Evolutionary conservation across 2,329 filamentous ascomycete genomes (phyloP).

Genomic region (Mycosphaerella arachidis): DNA sequence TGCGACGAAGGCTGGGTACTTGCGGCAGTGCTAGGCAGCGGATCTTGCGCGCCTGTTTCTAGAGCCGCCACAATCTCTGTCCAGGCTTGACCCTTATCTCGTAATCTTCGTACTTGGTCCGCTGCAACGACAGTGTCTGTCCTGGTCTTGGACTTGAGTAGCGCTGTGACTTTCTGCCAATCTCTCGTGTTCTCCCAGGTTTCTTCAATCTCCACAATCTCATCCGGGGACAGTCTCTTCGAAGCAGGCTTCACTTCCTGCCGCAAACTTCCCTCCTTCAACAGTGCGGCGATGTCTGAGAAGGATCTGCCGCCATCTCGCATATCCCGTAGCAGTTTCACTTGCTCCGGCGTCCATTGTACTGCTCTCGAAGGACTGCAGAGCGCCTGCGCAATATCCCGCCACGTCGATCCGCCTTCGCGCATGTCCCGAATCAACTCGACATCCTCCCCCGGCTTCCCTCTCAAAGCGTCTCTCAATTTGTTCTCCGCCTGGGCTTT

Average conservation of each 20-base stretch:
- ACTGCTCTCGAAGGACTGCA: neutral
- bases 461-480: neutral
- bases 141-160: neutral
- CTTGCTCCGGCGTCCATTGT: neutral
- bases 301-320: constrained; percentile 1
- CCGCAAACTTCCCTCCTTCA: neutral
- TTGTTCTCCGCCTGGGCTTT: constrained; percentile 39
- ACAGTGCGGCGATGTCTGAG: neutral
- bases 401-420: neutral
- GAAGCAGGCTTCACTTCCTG: neutral
- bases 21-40: constrained; percentile 47
- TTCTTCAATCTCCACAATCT: constrained; percentile 1
- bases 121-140: neutral
- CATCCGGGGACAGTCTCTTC: neutral
- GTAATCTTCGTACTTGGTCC: neutral
- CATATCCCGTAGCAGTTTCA: neutral
- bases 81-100: neutral
- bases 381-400: neutral
- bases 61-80: neutral
- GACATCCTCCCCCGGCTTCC: neutral
- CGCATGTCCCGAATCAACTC: constrained; percentile 3
- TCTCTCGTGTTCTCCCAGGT: constrained; percentile 3
- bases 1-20: constrained; percentile 36
- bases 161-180: neutral
- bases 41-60: constrained; percentile 22